Conservation (phyloP, 2,329 filamentous ascomycete genomes). For the Neocucurbitaria cava region DNA sequence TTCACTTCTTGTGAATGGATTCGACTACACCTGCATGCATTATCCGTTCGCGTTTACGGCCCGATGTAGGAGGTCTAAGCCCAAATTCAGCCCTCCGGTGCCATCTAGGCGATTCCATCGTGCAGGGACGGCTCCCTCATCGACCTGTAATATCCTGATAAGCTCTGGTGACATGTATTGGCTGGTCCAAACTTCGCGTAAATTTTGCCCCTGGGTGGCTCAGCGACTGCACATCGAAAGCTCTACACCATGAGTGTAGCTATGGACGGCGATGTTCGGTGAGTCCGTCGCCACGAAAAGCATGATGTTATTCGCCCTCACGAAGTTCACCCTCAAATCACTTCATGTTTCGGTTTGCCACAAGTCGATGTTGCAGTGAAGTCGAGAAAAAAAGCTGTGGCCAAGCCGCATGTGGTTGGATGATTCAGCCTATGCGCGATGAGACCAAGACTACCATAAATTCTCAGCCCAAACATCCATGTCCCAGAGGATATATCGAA, state of each 20-base stretch:
- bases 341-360: not conserved
- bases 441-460: too few relatives aligned
- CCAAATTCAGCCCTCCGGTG: not conserved
- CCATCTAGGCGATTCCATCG: not conserved
- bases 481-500: not conserved
- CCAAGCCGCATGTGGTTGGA: not conserved
- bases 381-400: not conserved
- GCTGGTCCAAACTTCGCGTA: not conserved
- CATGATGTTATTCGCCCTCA: not conserved
- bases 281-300: not conserved
- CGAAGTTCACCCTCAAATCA: not conserved
- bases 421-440: not conserved
- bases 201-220: not conserved
- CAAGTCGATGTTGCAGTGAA: not conserved
- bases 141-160: not conserved
- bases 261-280: not conserved
- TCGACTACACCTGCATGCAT: not conserved
- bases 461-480: not conserved
- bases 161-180: not conserved
- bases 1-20: not conserved
- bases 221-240: not conserved
- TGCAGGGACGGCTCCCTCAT: not conserved
- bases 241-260: not conserved
- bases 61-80: not conserved
- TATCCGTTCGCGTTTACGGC: not conserved